Conservation (phyloP, 2,329 filamentous ascomycete genomes). For the Dothiorella sarmentorum region DNA sequence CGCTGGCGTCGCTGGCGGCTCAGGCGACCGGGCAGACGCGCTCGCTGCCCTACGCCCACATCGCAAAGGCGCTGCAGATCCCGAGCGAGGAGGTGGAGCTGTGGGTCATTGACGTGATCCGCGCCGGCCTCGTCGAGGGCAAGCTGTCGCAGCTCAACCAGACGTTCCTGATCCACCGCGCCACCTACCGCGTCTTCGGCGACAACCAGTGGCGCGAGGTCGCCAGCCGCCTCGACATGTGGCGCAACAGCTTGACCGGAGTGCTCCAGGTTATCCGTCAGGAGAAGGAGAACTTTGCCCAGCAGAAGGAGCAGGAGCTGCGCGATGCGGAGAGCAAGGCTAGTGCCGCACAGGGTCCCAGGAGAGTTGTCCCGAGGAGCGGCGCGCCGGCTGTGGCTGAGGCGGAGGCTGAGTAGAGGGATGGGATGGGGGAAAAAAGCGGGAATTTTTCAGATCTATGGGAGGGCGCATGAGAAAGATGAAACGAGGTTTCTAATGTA, state of each 20-base stretch:
- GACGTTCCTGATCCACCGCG: conserved; percentile 92
- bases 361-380: conserved; percentile 4
- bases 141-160: conserved; percentile 90
- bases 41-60: conserved; percentile 82
- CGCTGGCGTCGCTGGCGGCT: conserved; percentile 84
- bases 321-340: conserved; percentile 69
- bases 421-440: background rate
- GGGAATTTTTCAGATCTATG: too few species aligned
- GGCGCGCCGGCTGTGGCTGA: background rate
- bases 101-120: conserved; percentile 98
- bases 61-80: conserved; percentile 81
- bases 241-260: conserved; percentile 75
- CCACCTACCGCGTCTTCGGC: conserved; percentile 93
- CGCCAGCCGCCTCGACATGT: conserved; percentile 83
- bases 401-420: background rate
- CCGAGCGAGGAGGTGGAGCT: conserved; percentile 83
- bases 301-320: conserved; percentile 73
- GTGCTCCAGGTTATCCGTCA: conserved; percentile 74
- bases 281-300: conserved; percentile 76
- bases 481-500: background rate
- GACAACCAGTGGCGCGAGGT: conserved; percentile 99
- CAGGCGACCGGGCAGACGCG: conserved; percentile 66
- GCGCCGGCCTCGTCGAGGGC: conserved; percentile 90
- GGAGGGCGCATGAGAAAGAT: background rate
- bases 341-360: background rate